Base-by-base conservation (phyloP, 768 basidiomycete genomes). In the Boletus rubescentipes region DNA sequence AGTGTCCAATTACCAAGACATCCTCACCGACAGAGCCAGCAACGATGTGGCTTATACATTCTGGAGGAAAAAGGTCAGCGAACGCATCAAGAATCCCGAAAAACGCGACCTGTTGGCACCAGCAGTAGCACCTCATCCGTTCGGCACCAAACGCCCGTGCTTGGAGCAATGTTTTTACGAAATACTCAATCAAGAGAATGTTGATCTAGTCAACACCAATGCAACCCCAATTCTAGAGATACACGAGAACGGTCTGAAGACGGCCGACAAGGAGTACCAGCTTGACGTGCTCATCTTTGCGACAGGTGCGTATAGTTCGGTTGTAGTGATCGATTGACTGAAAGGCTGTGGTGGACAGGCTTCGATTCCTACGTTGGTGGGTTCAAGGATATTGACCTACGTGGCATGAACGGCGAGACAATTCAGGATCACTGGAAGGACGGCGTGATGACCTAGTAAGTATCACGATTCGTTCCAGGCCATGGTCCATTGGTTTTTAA, bases 391-490 rank as follows among this genome's bases (percentile, higher is more conserved):
- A 60, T 60, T 11, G 59, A 60, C 7, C n/a, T 60, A 16, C 57
- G 58, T 1, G 59, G 59, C 1, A 3, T 60, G 21, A 34, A 51
- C 7, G 57, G 52, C 11, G 21, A 59, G 50, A 51, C 59, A 0
- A 50, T 60, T n/a, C 59, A 51, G 29, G 58, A 60, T 3, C 60
- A 58, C 36, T 61, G 60, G 59, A 51, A 43, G 23, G 39, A 58
- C 14, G 55, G 55, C 2, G 52, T 54, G 41, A 50, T 2, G 20
- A 61, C 60, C 16, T 61, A 61, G 59, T 61, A 11, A 53, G 59
- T 30, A 10, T 21, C 11, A 5, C 6, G 26, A n/a, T 26, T 26
- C 26, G 6, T 26, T 26, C 26, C 26, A 26, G 3, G 6, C 26
- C 26, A 26, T 26, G 26, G 26, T 26, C 26, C 7, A 11, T 46